Conservation (phyloP, 148 eudicot genomes). For the Persicaria tinctoria region DNA sequence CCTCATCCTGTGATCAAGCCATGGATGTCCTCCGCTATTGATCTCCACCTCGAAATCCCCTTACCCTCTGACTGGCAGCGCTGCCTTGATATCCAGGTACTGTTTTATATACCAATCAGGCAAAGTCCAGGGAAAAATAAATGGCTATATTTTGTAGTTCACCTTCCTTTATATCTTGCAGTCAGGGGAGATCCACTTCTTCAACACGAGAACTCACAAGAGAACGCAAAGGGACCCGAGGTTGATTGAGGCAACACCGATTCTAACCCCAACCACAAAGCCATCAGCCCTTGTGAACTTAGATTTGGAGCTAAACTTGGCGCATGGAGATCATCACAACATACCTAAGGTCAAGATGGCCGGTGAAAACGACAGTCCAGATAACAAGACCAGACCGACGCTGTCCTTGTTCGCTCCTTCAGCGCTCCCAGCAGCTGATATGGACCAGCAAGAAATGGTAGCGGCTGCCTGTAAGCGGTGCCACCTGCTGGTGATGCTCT, state of each 20-base stretch:
- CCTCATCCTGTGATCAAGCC: background rate
- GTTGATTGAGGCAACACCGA: constrained; percentile 8
- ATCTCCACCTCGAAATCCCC: constrained; percentile 8
- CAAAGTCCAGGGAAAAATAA: background rate
- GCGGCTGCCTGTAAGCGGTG: constrained; percentile 52
- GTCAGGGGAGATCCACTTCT: constrained; percentile 20
- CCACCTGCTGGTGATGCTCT: constrained; percentile 59
- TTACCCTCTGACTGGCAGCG: constrained; percentile 9
- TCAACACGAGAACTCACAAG: constrained; percentile 44
- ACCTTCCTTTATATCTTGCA: background rate
- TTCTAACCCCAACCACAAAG: constrained; percentile 10
- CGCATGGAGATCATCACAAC: constrained; percentile 22
- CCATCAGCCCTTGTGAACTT: constrained; percentile 31
- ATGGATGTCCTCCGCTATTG: background rate
- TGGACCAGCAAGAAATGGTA: constrained; percentile 33
- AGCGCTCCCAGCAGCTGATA: background rate
- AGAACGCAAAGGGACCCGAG: constrained; percentile 41
- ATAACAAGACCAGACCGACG: constrained; percentile 12
- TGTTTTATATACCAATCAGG: background rate
- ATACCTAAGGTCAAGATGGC: background rate
- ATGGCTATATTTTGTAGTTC: background rate
- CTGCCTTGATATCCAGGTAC: constrained; percentile 13
- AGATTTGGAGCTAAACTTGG: constrained; percentile 52
- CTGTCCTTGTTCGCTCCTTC: constrained; percentile 21
- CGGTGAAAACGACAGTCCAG: background rate